phyloP scores from a whole-genome alignment of 1,139 yeast genomes.

The Yamadazyma dushanensis region DNA sequence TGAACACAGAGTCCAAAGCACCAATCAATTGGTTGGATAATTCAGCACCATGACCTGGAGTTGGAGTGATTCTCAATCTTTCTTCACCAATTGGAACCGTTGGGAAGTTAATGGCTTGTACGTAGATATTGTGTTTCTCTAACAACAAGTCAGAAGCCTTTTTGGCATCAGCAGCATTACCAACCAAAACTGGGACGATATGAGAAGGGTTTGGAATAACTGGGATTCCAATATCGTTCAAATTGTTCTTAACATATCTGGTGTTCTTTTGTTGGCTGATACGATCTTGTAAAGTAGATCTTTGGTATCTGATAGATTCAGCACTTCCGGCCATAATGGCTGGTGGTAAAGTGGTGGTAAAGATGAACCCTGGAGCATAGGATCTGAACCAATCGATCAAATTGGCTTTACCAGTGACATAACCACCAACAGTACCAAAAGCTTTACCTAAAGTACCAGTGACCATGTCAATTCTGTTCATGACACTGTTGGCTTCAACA shows the following conservation, averaged over 20 bases:
- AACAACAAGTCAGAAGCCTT: slow-evolving; percentile 86
- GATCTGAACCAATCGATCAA: slow-evolving; percentile 95
- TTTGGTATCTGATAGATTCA: slow-evolving; percentile 82
- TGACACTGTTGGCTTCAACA: slow-evolving; percentile 49
- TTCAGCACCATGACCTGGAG: slow-evolving; percentile 89
- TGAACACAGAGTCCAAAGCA: slow-evolving; percentile 81
- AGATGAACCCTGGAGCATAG: slow-evolving; percentile 95
- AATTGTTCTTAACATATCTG: slow-evolving; percentile 73
- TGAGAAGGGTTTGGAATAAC: slow-evolving; percentile 98
- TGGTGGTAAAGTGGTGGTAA: slow-evolving; percentile 95
- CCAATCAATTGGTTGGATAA: slow-evolving; percentile 72
- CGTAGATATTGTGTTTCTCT: slow-evolving; percentile 83
- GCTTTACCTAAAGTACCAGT: slow-evolving; percentile 98
- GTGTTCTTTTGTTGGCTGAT: slow-evolving; percentile 84
- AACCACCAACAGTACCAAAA: slow-evolving; percentile 96
- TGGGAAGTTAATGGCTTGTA: slow-evolving; percentile 97
- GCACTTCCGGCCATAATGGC: slow-evolving; percentile 96
- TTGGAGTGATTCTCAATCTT: slow-evolving; percentile 94
- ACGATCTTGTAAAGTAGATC: slow-evolving; percentile 75
- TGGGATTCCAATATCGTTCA: slow-evolving; percentile 78
- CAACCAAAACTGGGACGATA: slow-evolving; percentile 91
- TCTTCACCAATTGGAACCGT: slow-evolving; percentile 96
- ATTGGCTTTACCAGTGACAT: slow-evolving; percentile 83
- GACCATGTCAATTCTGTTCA: slow-evolving; percentile 92
- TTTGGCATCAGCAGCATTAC: slow-evolving; percentile 92